Conservation (phyloP, 768 basidiomycete species). For the Serendipita sp. region DNA sequence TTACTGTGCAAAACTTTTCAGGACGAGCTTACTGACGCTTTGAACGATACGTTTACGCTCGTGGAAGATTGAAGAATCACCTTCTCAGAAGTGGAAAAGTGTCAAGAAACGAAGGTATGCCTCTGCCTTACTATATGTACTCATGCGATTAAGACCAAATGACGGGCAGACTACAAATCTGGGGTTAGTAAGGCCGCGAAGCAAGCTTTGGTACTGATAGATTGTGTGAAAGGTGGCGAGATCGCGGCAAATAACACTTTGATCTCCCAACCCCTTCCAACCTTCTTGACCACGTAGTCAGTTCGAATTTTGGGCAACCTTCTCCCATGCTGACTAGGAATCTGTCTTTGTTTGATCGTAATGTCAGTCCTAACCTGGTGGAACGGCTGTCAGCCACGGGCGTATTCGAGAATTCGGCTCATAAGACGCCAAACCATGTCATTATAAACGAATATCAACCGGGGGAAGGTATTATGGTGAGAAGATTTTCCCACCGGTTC, state of each 20-base stretch:
- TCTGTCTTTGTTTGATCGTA: neutral
- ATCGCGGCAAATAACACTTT: conserved; percentile 52
- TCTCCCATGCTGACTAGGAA: conserved; percentile 1
- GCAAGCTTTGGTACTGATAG: conserved; percentile 39
- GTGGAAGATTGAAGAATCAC: conserved; percentile 53
- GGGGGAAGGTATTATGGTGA: conserved; percentile 86
- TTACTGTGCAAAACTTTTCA: neutral
- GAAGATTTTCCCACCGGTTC: conserved; percentile 11
- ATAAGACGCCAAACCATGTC: conserved; percentile 68
- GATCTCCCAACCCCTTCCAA: conserved; percentile 50
- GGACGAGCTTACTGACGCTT: neutral
- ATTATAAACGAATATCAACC: conserved; percentile 85
- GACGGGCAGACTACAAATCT: conserved; percentile 45
- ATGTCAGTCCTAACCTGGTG: conserved; percentile 60
- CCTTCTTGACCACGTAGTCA: conserved; percentile 54
- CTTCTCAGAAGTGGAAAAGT: conserved; percentile 70
- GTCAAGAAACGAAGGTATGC: conserved; percentile 48
- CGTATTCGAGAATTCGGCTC: conserved; percentile 45
- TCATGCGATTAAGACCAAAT: neutral
- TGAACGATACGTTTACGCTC: neutral
- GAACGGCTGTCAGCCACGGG: conserved; percentile 48
- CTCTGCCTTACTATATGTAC: neutral
- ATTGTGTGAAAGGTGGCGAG: conserved; percentile 42
- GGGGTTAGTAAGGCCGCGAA: conserved; percentile 57
- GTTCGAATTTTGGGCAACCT: conserved; percentile 14